phyloP scores from a whole-genome alignment of 2,329 filamentous ascomycete species.

The Apiospora pterosperma region DNA sequence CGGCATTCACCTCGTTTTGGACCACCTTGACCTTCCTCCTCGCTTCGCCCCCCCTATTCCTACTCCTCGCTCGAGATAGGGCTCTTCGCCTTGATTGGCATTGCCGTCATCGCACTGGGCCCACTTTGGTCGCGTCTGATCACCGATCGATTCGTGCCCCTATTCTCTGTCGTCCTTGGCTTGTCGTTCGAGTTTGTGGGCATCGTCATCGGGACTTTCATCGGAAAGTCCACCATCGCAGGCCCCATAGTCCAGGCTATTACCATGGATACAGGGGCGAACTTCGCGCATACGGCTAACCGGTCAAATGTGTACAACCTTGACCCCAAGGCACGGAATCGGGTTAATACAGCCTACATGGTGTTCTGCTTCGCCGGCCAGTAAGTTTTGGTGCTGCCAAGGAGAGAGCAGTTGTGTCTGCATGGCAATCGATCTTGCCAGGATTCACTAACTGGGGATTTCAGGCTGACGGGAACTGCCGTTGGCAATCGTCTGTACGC shows the following conservation, averaged over 20 bases:
- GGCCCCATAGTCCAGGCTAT: constrained; percentile 72
- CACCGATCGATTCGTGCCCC: constrained; percentile 67
- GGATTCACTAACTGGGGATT: neutral
- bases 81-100: constrained; percentile 74
- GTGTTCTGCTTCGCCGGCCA: constrained; percentile 72
- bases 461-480: constrained; percentile 58
- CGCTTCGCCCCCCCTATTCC: constrained; percentile 62
- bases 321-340: constrained; percentile 67
- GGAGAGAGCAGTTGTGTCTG: too few relatives aligned
- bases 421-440: neutral
- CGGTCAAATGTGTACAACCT: constrained; percentile 67
- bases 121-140: constrained; percentile 69
- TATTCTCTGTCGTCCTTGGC: constrained; percentile 64
- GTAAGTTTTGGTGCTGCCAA: constrained; percentile 12
- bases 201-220: constrained; percentile 65
- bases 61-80: constrained; percentile 69
- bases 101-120: constrained; percentile 63
- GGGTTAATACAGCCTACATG: constrained; percentile 83
- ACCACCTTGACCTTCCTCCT: constrained; percentile 79
- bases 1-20: constrained; percentile 64
- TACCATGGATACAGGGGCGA: constrained; percentile 67
- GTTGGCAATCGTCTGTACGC: constrained; percentile 53
- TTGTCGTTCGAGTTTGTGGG: constrained; percentile 57
- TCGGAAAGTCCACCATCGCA: constrained; percentile 61
- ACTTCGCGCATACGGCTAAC: constrained; percentile 73